Percentiles rank a stretch among this genome's conserved stretches.
Evolutionary conservation across 345 rosid genomes (phyloP).

Genomic region (Cardamine resedifolia): DNA sequence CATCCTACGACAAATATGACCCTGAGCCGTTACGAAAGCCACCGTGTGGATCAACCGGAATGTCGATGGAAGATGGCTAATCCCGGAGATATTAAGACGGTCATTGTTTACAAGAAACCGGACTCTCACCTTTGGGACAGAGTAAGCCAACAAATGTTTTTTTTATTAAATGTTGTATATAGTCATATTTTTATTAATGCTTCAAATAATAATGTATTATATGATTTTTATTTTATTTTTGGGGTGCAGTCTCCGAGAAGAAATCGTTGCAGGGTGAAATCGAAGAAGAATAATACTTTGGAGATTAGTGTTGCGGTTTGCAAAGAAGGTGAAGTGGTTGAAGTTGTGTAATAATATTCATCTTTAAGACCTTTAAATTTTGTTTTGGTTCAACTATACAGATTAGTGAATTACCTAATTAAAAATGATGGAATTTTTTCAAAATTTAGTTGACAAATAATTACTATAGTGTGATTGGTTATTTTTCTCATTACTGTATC

Average conservation of each 20-base stretch:
- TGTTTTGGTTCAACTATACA: conserved; percentile 25
- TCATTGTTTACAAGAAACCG: conserved; percentile 66
- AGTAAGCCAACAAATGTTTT: conserved; percentile 47
- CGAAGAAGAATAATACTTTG: conserved; percentile 62
- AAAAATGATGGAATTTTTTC: not conserved
- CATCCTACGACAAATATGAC: conserved; percentile 54
- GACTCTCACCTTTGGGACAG: conserved; percentile 82
- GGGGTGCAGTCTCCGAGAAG: conserved; percentile 74
- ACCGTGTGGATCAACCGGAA: conserved; percentile 54
- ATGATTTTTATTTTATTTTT: not conserved
- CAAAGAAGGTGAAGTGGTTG: conserved; percentile 71
- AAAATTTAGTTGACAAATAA: not conserved
- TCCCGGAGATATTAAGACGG: conserved; percentile 50
- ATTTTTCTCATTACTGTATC: not conserved
- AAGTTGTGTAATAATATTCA: conserved; percentile 43
- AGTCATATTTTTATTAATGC: not conserved
- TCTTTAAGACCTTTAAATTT: conserved; percentile 12
- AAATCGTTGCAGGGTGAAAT: conserved; percentile 79
- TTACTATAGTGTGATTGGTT: too few species aligned
- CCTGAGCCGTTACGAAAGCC: conserved; percentile 59
- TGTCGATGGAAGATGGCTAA: conserved; percentile 92
- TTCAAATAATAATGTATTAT: not conserved
- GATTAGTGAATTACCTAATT: conserved; percentile 17
- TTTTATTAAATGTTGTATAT: not conserved
- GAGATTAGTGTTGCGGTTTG: conserved; percentile 74